Evolutionary conservation across 2,329 filamentous ascomycete genomes (phyloP), one percentile per base, ranked within the genome.

Genomic region (Diaporthe citrichinensis): DNA sequence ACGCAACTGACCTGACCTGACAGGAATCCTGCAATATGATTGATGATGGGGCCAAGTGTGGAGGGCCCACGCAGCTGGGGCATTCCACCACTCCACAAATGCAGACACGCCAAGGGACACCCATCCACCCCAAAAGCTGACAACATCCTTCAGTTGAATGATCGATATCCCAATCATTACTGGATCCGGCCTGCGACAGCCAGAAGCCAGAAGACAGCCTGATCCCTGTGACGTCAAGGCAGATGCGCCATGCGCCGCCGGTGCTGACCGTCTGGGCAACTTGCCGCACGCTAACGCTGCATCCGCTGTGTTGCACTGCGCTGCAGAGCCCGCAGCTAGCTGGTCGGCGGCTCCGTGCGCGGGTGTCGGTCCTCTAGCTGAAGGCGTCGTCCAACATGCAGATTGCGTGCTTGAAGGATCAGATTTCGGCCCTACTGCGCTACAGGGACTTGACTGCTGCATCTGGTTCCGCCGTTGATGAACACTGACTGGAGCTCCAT

Each of bases 351-450:
- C 62, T 36, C 62, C 62, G 62, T 68, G 62, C 62, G 62, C 62
- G 44, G 62, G 5, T 68, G 46, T 68, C 62, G 62, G 62, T 39
- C 41, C 39, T 20, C 28, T 36, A 28, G 31, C 36, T 41, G 46
- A 62, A 62, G 46, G 23, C 62, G 44, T 51, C 31, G 44, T 68
- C 44, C 44, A 68, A 36, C 46, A 4, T 25, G 62, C 62, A 68
- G 65, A 68, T 68, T 68, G 65, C 65, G 65, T 68, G 65, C 65
- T 68, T 68, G 65, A 53, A 68, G 46, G 46, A 68, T 53, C 65
- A 53, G 62, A 53, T 25, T 36, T 51, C 41, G 41, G 46, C 28
- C 12, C 36, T 25, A 15, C 14, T 25, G 23, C 14, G 28, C n/a
- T 25, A 41, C 8, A 23, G 28, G 10, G 4, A 15, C 57, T 14